Base-by-base conservation (phyloP, 371 early-diverging fungal species). In the Lichtheimia ornata region DNA sequence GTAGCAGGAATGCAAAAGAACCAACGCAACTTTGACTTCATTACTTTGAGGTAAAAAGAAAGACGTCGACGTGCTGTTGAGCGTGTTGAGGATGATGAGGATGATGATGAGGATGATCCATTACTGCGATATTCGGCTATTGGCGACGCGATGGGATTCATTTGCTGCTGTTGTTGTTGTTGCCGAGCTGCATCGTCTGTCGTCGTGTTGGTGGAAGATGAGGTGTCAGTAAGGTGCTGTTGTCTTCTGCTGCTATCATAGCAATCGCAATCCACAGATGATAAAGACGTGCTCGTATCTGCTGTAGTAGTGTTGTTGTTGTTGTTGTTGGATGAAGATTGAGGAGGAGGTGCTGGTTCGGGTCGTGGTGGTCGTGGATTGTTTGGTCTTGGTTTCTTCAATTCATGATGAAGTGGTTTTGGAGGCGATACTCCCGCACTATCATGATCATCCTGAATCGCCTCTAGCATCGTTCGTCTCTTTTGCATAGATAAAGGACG, bases 361-460 rank as follows among this genome's bases (percentile, higher is more conserved):
- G 35, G 35, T 35, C 35, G 35, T 40, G 54, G 54, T 2, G 54
- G 54, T 28, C 54, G 54, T 41, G 54, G 54, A 41, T 54, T 54
- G 18, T 54, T 54, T 17, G 54, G 54, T 17, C 54, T 25, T n/a
- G 54, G 54, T 13, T 54, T 54, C 18, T 54, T 54, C n/a, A 40
- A 41, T 20, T 54, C 54, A 22, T 41, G 20, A 15, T 35, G 54
- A 3, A 15, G 28, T 35, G 35, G 35, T 35, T 35, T 35, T 35
- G 35, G 35, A 35, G 11, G 35, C 35, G 35, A 6, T 35, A 35
- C 35, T 1, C 5, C 35, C 35, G 9, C 11, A 35, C 35, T 11
- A 35, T 35, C 35, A 35, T 35, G 35, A 35, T 35, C 35, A 35
- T 35, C 35, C 35, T 35, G 35, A 35, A 35, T 35, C 35, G 35